These are phyloP conservation scores for Pseudogymnoascus sp. DNA, from an alignment of 2,329 filamentous ascomycete species.

Conservation along the genomic window DNA sequence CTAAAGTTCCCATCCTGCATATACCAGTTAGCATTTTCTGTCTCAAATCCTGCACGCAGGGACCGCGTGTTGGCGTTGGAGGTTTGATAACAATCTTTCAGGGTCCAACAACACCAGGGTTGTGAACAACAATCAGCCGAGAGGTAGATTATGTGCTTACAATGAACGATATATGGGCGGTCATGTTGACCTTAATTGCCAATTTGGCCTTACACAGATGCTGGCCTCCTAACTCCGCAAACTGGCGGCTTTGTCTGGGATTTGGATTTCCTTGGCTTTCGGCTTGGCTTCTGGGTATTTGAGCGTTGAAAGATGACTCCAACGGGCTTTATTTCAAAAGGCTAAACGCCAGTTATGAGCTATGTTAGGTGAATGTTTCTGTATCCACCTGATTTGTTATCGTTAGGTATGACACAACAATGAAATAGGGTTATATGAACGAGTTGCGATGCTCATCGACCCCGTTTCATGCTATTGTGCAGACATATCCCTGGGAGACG, in stretches of 20 bases:
- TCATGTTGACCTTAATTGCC: not conserved
- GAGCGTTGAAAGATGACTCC: conserved; percentile 1
- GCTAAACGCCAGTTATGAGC: not conserved
- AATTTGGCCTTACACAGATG: not conserved
- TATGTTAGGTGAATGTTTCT: not conserved
- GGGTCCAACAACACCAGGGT: not conserved
- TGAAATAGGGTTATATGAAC: not conserved
- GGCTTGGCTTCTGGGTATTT: not conserved
- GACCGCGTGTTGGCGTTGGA: not conserved
- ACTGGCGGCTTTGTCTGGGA: not conserved
- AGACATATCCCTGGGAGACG: not conserved
- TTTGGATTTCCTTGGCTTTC: not conserved
- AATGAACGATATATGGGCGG: conserved; percentile 2
- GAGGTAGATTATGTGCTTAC: conserved; percentile 1
- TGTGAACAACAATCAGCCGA: not conserved
- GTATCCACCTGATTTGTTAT: conserved; percentile 1
- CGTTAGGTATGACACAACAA: not conserved
- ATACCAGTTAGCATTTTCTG: conserved; percentile 16
- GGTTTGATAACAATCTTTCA: not conserved
- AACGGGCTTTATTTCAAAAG: not conserved
- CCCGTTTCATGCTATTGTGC: conserved; percentile 3
- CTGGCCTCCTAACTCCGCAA: not conserved
- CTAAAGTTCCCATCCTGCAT: conserved; percentile 76
- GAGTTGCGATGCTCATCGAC: not conserved
- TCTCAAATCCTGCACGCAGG: conserved; percentile 18